Evolutionary conservation across 192 early-diverging fungal species (phyloP), one percentile per base, ranked within the genome.

Genomic region (Chytriomyces hyalinus): DNA sequence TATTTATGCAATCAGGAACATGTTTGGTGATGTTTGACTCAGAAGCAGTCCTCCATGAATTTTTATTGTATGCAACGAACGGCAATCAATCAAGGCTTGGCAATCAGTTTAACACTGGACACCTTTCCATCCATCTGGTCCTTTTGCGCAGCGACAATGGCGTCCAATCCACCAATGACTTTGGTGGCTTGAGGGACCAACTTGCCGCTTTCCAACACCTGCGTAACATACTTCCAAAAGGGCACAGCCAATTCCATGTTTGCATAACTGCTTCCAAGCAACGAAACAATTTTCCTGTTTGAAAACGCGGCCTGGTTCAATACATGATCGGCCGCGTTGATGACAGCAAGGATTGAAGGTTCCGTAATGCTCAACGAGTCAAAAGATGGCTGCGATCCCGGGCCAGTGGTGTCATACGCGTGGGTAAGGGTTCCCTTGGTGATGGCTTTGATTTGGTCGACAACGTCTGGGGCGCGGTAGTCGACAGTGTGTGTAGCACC

Each of bases 381-480:
- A 45, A 75, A 47, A 0, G 61, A 17, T 48, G 61, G 20, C 6
- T 61, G 22, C 13, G 61, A 28, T 10, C 48, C 73, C 3, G 26
- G 36, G 43, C 61, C 59, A 5, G 61, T 48, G 24, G 73, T 75
- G 60, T 63, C 62, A 43, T 66, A 45, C n/a, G 61, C 73, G 61
- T 28, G 22, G 48, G 15, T 13, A 3, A 72, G 53, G 17, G 45
- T 50, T 5, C 49, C 67, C 15, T 51, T 22, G 20, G 50, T 36
- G 44, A 65, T 13, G 67, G 66, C 15, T 15, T 15, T 15, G 67
- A 77, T 77, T 44, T 77, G 36, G 2, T 28, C 6, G 50, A 77
- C 75, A 24, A 77, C 66, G 67, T 77, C 65, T 13, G 75, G 6
- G 46, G 36, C 75, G 22, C 45, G 17, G 65, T 78, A 78, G 70